Percentiles rank a stretch among this genome's conserved stretches.
Conservation (phyloP, 2,329 filamentous ascomycete genomes). For the Aspergillus versicolor region DNA sequence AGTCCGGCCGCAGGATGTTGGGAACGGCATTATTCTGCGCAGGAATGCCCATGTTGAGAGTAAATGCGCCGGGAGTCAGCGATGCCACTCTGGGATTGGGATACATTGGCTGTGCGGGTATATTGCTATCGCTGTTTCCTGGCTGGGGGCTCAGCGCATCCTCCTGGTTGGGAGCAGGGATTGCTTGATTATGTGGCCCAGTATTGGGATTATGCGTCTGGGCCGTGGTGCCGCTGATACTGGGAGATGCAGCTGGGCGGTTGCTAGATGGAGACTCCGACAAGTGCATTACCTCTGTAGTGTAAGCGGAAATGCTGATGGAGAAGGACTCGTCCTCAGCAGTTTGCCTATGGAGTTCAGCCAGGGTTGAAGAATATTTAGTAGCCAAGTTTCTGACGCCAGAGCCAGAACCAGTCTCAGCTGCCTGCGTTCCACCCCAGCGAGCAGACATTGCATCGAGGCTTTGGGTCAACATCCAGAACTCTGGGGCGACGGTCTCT, state of each 20-base stretch:
- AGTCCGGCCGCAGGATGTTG: neutral
- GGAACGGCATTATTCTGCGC: neutral
- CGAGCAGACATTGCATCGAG: slow-evolving; percentile 24
- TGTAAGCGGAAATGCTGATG: slow-evolving; percentile 13
- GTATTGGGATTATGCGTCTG: too few relatives aligned
- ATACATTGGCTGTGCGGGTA: neutral
- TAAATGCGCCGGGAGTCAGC: neutral
- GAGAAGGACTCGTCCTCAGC: slow-evolving; percentile 1
- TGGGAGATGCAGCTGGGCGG: neutral
- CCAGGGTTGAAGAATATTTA: slow-evolving; percentile 7
- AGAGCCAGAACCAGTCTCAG: too few relatives aligned
- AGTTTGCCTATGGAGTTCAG: neutral
- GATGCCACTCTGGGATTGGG: neutral
- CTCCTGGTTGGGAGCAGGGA: too few relatives aligned
- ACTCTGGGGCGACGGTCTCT: slow-evolving; percentile 20
- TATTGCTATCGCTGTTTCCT: neutral
- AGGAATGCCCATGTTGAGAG: neutral
- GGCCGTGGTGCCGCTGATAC: neutral
- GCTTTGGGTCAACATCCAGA: slow-evolving; percentile 22
- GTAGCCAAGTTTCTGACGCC: neutral
- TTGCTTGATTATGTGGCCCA: too few relatives aligned
- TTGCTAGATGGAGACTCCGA: neutral
- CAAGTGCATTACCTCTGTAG: slow-evolving; percentile 12
- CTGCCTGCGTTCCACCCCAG: slow-evolving; percentile 9
- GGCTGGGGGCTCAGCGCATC: neutral